These are phyloP conservation scores for Nymphaea colorata DNA, from an alignment of 164 flowering plant species.

Conservation along the genomic window DNA sequence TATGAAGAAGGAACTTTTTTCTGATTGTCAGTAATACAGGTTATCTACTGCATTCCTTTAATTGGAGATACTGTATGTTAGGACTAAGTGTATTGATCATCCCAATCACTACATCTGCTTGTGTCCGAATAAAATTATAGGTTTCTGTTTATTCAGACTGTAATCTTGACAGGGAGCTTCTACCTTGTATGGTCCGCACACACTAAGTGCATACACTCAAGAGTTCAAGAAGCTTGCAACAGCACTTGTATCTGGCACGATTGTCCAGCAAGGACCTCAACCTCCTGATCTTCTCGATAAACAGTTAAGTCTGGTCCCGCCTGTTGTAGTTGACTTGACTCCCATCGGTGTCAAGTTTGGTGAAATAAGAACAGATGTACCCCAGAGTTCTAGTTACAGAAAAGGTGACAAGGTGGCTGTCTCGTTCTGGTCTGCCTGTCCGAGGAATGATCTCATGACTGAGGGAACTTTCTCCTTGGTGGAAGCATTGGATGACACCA, in stretches of 20 bases:
- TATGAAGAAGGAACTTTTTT: no score
- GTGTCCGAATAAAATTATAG: neutral
- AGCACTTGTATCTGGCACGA: slow-evolving; percentile 41
- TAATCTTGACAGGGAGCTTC: slow-evolving; percentile 68
- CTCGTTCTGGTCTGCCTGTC: slow-evolving; percentile 91
- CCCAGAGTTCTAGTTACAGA: slow-evolving; percentile 60
- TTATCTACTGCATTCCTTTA: neutral
- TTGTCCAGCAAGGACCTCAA: slow-evolving; percentile 45
- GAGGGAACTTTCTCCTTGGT: slow-evolving; percentile 91
- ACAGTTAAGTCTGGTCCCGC: slow-evolving; percentile 77
- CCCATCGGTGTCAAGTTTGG: slow-evolving; percentile 74
- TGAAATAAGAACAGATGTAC: slow-evolving; percentile 55
- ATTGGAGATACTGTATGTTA: neutral
- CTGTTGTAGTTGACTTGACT: slow-evolving; percentile 64
- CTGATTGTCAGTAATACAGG: neutral
- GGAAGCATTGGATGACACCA: slow-evolving; percentile 49
- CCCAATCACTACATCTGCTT: no score
- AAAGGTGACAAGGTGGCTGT: slow-evolving; percentile 53
- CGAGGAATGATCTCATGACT: slow-evolving; percentile 91
- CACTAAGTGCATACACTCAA: slow-evolving; percentile 85
- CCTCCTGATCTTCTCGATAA: slow-evolving; percentile 84
- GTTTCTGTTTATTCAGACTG: neutral
- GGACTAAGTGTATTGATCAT: no score
- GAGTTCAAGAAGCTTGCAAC: slow-evolving; percentile 80
- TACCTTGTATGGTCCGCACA: slow-evolving; percentile 87